Conservation (phyloP, 169 alveolate genomes). For the Eimeria acervulina region DNA sequence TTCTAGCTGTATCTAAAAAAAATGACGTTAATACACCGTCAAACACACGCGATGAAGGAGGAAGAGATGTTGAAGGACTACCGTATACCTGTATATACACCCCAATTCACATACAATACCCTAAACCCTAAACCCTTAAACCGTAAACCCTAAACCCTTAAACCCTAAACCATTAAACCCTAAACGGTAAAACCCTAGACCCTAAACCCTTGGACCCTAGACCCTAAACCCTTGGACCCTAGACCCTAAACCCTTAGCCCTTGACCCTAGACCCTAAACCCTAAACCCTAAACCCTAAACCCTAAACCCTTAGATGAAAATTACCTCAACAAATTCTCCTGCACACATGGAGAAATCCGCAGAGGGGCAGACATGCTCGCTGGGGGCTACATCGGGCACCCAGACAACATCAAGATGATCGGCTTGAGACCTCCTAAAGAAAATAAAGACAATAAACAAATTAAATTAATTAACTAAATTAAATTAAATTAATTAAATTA, state of each 20-base stretch:
- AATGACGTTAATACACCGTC: constrained; percentile 98
- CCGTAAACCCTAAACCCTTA: background rate
- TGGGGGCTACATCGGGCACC: constrained; percentile 97
- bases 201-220: constrained; percentile 2
- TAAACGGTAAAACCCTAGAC: background rate
- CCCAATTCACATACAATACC: too few relatives aligned
- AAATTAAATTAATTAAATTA: background rate
- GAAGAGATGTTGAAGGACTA: constrained; percentile 88
- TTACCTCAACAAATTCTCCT: constrained; percentile 98
- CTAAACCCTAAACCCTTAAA: background rate
- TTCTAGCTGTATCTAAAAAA: constrained; percentile 99
- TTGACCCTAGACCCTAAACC: background rate
- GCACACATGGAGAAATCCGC: constrained; percentile 97
- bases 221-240: constrained; percentile 4
- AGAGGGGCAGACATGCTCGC: constrained; percentile 87
- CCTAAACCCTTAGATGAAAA: background rate
- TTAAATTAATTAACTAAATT: constrained; percentile 87
- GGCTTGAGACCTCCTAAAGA: constrained; percentile 90
- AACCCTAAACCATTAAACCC: background rate
- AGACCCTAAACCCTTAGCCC: background rate
- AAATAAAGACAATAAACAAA: constrained; percentile 46
- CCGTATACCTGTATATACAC: constrained; percentile 86
- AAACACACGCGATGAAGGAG: constrained; percentile 14
- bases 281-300: background rate
- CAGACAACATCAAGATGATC: constrained; percentile 92